Base-by-base conservation (phyloP, 176 grass and related monocot genomes). In the Metroxylon sagu region DNA sequence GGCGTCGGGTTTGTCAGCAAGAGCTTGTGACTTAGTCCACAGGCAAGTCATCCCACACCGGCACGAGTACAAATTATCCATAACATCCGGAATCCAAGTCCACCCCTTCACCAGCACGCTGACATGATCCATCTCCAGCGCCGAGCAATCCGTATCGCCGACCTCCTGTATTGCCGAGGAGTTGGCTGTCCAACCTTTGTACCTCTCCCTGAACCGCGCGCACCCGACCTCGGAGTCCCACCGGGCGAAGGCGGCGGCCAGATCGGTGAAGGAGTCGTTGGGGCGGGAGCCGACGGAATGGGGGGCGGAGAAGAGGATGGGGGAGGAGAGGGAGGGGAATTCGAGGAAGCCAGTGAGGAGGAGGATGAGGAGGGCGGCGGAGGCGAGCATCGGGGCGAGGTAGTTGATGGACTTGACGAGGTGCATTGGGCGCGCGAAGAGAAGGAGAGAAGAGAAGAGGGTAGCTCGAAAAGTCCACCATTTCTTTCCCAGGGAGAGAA, bases 51-150 rank as follows among this genome's bases (percentile, higher is more conserved):
- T 26, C 16, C 83, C 86, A 19, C 90, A 95, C 8, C 77, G 79
- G 71, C 90, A 95, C 0, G 79, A 81, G 71, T 95, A 95, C 52
- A 89, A 71, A 43, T 83, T 83, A 5, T 89, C 90, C 56, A 89
- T 66, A 69, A 81, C 73, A 66, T 95, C 90, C 12, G 90, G 90
- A 26, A 95, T 82, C 90, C 90, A 95, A 52, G 90, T 95, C 86
- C 86, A 95, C 29, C 74, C 80, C 63, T 86, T 95, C 56, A 95
- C 86, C 26, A 95, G 58, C 55, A 95, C 73, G 48, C 83, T 79
- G 4, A 86, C 77, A 53, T 95, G 86, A 3, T 71, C 52, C 51
- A 71, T 79, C 15, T 70, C 66, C 16, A 62, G 72, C 69, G 64
- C 15, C 4, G 29, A 26, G 50, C 76, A 66, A 27, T 25, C 64